Conservation (phyloP, 2,329 filamentous ascomycete genomes). For the Coleophoma eucalyptorum region DNA sequence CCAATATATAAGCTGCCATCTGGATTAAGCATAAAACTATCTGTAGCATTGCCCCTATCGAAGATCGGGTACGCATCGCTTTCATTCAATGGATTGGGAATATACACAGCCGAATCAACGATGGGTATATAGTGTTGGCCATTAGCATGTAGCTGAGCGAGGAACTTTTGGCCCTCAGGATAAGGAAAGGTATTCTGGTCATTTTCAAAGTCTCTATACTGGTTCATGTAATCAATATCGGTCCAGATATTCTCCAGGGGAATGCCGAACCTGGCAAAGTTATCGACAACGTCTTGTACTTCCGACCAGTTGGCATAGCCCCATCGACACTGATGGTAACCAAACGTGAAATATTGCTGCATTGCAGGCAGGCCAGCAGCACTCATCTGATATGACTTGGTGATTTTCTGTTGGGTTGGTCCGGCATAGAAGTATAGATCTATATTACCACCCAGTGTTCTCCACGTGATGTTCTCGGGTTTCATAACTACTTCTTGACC, state of each 20-base stretch:
- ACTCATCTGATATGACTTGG: conserved; percentile 64
- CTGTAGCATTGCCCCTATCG: conserved; percentile 55
- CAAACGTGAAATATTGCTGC: conserved; percentile 79
- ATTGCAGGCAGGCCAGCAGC: conserved; percentile 69
- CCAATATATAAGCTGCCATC: conserved; percentile 56
- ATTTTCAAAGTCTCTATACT: conserved; percentile 57
- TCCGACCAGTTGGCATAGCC: conserved; percentile 73
- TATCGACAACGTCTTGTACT: conserved; percentile 62
- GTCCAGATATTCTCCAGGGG: conserved; percentile 73
- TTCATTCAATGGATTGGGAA: conserved; percentile 65
- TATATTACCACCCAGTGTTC: conserved; percentile 70
- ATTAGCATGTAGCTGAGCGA: conserved; percentile 57
- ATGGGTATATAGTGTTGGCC: conserved; percentile 63
- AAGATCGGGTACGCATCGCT: conserved; percentile 62
- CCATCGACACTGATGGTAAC: conserved; percentile 82
- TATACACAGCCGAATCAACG: conserved; percentile 68
- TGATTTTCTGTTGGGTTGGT: conserved; percentile 63
- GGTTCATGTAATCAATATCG: conserved; percentile 69
- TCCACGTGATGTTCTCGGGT: conserved; percentile 65
- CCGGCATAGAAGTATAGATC: conserved; percentile 80
- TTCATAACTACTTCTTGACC: conserved; percentile 68
- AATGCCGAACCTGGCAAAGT: conserved; percentile 60
- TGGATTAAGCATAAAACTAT: conserved; percentile 48
- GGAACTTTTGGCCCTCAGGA: conserved; percentile 53
- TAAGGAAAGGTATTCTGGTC: conserved; percentile 55